A percentile compares a stretch with the other conserved stretches of the same genome.
These are phyloP conservation scores for Begonia loranthoides DNA, from an alignment of 306 rosid species.

Conservation along the genomic window DNA sequence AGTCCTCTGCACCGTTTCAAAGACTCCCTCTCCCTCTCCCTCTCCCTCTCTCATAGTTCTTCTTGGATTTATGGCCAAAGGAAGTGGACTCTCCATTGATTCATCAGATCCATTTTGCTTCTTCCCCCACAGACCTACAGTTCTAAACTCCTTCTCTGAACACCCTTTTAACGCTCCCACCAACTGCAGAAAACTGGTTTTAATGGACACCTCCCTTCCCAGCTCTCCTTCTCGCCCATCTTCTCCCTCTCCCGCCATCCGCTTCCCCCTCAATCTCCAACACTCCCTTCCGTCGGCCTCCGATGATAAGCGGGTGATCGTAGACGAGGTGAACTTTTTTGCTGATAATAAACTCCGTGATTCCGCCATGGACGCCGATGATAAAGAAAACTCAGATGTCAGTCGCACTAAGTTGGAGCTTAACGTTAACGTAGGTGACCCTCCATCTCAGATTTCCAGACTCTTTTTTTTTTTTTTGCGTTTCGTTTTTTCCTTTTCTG, in stretches of 20 bases:
- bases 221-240: conserved; percentile 8
- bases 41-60: conserved; percentile 17
- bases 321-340: conserved; percentile 66
- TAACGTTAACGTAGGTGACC: conserved; percentile 41
- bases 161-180: conserved; percentile 7
- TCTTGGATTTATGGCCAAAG: conserved; percentile 45
- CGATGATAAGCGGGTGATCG: conserved; percentile 15
- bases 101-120: conserved; percentile 58
- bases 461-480: not conserved
- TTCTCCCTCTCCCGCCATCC: conserved; percentile 21
- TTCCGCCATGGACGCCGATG: conserved; percentile 2
- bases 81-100: conserved; percentile 74
- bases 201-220: conserved; percentile 19
- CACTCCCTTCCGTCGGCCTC: conserved; percentile 16
- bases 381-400: conserved; percentile 9
- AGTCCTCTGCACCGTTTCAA: conserved; percentile 48
- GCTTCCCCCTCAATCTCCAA: conserved; percentile 42
- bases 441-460: not conserved
- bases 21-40: conserved; percentile 15
- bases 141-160: conserved; percentile 58
- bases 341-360: conserved; percentile 13
- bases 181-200: not conserved
- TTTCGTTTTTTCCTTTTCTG: not conserved
- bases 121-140: conserved; percentile 36
- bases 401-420: conserved; percentile 17